These are phyloP conservation scores for Aureobasidium namibiae DNA, from an alignment of 2,329 filamentous ascomycete species.

Conservation along the genomic window DNA sequence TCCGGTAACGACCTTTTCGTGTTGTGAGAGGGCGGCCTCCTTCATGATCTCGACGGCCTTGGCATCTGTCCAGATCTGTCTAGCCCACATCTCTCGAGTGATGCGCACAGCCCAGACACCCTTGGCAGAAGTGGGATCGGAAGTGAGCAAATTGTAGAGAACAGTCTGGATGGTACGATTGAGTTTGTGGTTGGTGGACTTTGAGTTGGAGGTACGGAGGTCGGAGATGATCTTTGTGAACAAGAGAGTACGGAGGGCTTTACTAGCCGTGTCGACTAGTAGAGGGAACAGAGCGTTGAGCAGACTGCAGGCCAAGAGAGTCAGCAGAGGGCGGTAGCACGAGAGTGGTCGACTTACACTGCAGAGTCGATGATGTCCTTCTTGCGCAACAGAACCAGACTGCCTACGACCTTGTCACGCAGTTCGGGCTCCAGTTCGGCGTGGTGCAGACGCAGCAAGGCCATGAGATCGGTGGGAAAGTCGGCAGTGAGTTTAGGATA, in stretches of 20 bases:
- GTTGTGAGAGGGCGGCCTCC: constrained; percentile 77
- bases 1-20: constrained; percentile 83
- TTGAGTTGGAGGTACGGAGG: constrained; percentile 77
- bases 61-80: constrained; percentile 90
- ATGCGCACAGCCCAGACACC: constrained; percentile 95
- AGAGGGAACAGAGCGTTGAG: constrained; percentile 92
- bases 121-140: constrained; percentile 75
- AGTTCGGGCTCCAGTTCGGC: constrained; percentile 72
- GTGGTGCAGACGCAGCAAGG: constrained; percentile 75
- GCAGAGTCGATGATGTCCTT: constrained; percentile 89
- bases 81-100: constrained; percentile 90
- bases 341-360: constrained; percentile 33
- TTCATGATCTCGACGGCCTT: constrained; percentile 98
- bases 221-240: constrained; percentile 88
- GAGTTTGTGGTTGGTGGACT: constrained; percentile 80
- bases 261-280: constrained; percentile 83
- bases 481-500: constrained; percentile 71
- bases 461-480: constrained; percentile 74
- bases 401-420: constrained; percentile 89
- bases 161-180: constrained; percentile 91
- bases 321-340: constrained; percentile 9
- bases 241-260: constrained; percentile 75
- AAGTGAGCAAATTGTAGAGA: constrained; percentile 82
- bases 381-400: constrained; percentile 74
- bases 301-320: constrained; percentile 35